Evolutionary conservation across 139 green algal genomes (phyloP).

Genomic region (Spirogloea muscicola): DNA sequence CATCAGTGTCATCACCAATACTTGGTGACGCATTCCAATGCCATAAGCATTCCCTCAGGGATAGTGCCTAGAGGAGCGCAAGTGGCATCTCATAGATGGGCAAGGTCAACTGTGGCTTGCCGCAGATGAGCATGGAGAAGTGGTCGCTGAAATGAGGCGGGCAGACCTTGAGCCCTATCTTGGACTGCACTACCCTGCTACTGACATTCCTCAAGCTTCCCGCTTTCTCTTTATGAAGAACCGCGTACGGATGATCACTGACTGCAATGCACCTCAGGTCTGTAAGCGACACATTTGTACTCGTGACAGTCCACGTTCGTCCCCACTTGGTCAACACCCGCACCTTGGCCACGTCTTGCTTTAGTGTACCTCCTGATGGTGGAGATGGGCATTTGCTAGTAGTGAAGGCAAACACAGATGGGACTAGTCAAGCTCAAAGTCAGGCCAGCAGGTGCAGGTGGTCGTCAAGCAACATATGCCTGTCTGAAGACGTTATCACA

Average conservation of each 20-base stretch:
- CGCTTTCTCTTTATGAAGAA: conserved; percentile 24
- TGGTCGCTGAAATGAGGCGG: conserved; percentile 27
- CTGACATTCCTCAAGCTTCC: conserved; percentile 39
- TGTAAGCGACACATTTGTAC: not conserved
- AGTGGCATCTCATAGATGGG: too few relatives aligned
- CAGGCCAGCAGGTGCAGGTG: too few relatives aligned
- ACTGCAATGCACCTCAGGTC: conserved; percentile 8
- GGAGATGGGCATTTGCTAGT: too few relatives aligned
- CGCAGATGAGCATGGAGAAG: conserved; percentile 42
- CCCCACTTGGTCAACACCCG: not conserved
- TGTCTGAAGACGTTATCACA: not conserved
- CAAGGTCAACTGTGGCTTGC: too few relatives aligned
- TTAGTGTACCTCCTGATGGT: not conserved
- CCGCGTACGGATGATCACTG: not conserved
- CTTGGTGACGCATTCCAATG: too few relatives aligned
- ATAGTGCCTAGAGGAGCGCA: too few relatives aligned
- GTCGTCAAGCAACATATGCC: not conserved
- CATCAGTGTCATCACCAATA: too few relatives aligned
- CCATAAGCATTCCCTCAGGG: too few relatives aligned
- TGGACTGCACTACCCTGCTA: conserved; percentile 46
- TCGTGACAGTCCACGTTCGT: not conserved
- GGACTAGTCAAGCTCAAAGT: too few relatives aligned
- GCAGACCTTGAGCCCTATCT: conserved; percentile 17
- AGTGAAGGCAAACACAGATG: too few relatives aligned
- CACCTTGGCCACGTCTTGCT: not conserved